Conservation (phyloP, 345 rosid species). For the Ricinus communis region DNA sequence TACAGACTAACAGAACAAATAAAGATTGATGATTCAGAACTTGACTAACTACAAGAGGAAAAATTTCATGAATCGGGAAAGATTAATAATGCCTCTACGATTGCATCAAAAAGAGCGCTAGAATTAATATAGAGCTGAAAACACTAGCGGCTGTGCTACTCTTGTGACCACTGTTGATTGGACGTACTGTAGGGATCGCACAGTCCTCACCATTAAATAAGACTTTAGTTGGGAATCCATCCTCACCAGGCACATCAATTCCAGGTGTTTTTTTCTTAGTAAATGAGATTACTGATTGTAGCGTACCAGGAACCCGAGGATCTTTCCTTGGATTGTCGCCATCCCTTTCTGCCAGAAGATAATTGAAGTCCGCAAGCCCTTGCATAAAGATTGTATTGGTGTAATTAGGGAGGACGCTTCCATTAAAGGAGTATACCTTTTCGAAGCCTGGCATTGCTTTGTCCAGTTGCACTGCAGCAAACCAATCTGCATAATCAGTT, state of each 20-base stretch:
- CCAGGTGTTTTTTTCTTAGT: constrained; percentile 34
- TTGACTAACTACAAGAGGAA: neutral
- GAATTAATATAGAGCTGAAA: neutral
- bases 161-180: constrained; percentile 7
- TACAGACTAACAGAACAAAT: too few relatives aligned
- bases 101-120: neutral
- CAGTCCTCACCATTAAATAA: constrained; percentile 52
- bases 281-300: constrained; percentile 47
- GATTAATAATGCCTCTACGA: neutral
- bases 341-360: constrained; percentile 36
- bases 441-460: constrained; percentile 26
- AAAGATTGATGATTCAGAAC: neutral
- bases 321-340: constrained; percentile 40
- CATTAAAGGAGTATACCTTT: constrained; percentile 25
- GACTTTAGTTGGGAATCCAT: constrained; percentile 47
- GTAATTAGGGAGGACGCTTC: constrained; percentile 1
- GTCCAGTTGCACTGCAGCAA: constrained; percentile 21
- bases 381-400: constrained; percentile 24
- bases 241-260: constrained; percentile 30
- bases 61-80: neutral
- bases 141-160: neutral
- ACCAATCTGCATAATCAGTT: constrained; percentile 18
- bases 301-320: constrained; percentile 48
- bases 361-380: constrained; percentile 28
- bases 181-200: constrained; percentile 30